Evolutionary conservation across 2,329 filamentous ascomycete genomes (phyloP), one percentile per base, ranked within the genome.

Genomic region (Tympanopsis confertula): DNA sequence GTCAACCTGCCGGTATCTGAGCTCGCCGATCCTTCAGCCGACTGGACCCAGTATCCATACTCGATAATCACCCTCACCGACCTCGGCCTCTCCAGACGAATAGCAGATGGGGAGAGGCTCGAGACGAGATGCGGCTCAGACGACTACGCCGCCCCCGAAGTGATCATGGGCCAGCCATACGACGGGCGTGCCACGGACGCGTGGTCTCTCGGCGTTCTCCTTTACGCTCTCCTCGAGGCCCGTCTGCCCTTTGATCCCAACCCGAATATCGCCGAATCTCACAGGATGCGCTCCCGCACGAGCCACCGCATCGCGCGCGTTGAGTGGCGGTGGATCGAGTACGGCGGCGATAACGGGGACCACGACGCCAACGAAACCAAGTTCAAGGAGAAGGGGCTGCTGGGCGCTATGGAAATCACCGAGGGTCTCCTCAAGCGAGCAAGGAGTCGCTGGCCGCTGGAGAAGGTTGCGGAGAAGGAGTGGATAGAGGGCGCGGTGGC

Each of bases 131-230:
- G 91, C 56, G 91, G 91, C 20, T 94, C 85, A 29, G 91, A 96
- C 59, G 91, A 98, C 60, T 98, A 98, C 54, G 89, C 89, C 2
- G 89, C 91, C 0, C 91, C 91, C 0, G 91, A 98, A 56, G 87
- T 98, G 35, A 81, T 98, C 38, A 86, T 98, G 68, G 89, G 89
- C 18, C 86, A 94, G 52, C 78, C 86, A 5, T 98, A 98, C 54
- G 88, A 96, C 54, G 91, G 91, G 20, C 84, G 86, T 26, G 76
- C 82, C 2, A 94, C 84, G 1, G 91, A 98, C 54, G 87, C 86
- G 7, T 98, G 91, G 91, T 93, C 89, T 0, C 69, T 96, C 1
- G 91, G 91, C 37, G 91, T 98, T 1, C 65, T 96, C 3, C 71
- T 96, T 0, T 98, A 96, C 54, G 87, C 91, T 2, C 73, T 96